Percentiles rank a stretch among this genome's conserved stretches.
Evolutionary conservation across 2,329 filamentous ascomycete genomes (phyloP).

Genomic region (Aspergillus luchuensis): DNA sequence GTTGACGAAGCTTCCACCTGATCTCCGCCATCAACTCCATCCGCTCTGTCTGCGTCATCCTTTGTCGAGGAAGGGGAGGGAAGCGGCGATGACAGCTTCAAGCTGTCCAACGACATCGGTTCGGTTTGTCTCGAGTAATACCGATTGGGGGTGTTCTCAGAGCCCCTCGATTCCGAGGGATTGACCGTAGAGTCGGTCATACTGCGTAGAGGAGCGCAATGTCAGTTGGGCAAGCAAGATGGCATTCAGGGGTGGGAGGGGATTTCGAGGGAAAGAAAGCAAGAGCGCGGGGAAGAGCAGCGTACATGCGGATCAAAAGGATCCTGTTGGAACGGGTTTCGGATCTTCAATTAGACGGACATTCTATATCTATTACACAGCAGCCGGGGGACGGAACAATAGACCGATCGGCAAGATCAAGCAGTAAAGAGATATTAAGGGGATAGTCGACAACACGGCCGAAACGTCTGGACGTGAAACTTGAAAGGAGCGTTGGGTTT

Average conservation of each 20-base stretch:
- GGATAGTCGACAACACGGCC: background rate
- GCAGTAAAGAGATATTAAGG: background rate
- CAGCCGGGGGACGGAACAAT: background rate
- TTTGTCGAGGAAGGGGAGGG: slow-evolving; percentile 30
- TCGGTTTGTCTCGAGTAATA: slow-evolving; percentile 25
- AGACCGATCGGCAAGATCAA: background rate
- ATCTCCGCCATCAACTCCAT: slow-evolving; percentile 17
- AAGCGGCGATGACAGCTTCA: slow-evolving; percentile 31
- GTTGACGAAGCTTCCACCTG: slow-evolving; percentile 1
- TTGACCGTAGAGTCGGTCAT: slow-evolving; percentile 29
- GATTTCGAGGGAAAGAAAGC: background rate
- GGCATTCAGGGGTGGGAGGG: background rate
- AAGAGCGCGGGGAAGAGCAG: slow-evolving; percentile 1
- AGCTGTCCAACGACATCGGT: slow-evolving; percentile 20
- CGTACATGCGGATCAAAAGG: slow-evolving; percentile 27
- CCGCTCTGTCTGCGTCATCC: slow-evolving; percentile 19
- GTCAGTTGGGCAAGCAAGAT: background rate
- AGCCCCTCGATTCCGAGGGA: slow-evolving; percentile 22
- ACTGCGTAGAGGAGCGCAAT: slow-evolving; percentile 9
- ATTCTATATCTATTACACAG: slow-evolving; percentile 3
- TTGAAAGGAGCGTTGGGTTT: slow-evolving; percentile 26
- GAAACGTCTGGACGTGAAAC: slow-evolving; percentile 21
- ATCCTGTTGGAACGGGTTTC: slow-evolving; percentile 17
- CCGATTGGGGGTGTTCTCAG: slow-evolving; percentile 21
- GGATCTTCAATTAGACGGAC: slow-evolving; percentile 2